Evolutionary conservation across 2,329 filamentous ascomycete species (phyloP).

Genomic region (Pestalotiopsis sp.): DNA sequence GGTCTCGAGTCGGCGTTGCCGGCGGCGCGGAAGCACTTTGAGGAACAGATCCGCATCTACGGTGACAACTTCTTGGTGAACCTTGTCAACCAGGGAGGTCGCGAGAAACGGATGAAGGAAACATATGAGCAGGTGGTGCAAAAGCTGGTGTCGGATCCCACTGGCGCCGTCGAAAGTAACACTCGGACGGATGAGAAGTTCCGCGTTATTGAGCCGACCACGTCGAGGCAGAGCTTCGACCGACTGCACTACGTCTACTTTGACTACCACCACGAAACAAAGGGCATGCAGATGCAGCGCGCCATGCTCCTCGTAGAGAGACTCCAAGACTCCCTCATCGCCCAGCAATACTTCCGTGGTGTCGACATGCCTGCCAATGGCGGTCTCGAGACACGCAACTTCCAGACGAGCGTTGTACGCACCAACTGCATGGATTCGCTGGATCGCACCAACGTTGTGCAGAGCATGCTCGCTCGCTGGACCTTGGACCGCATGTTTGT

Average conservation of each 20-base stretch:
- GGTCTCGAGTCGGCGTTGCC: conserved; percentile 78
- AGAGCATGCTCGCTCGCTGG: conserved; percentile 93
- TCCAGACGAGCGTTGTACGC: conserved; percentile 88
- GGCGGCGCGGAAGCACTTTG: conserved; percentile 84
- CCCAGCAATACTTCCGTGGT: conserved; percentile 90
- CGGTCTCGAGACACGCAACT: conserved; percentile 76
- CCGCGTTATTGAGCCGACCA: conserved; percentile 70
- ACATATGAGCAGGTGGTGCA: conserved; percentile 92
- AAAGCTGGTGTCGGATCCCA: conserved; percentile 69
- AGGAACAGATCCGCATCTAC: conserved; percentile 90
- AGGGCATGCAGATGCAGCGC: conserved; percentile 90
- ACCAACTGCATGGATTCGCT: conserved; percentile 99
- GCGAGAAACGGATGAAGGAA: conserved; percentile 86
- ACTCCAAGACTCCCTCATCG: conserved; percentile 73
- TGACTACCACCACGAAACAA: conserved; percentile 97
- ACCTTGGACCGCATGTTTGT: conserved; percentile 86
- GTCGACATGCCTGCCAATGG: conserved; percentile 81
- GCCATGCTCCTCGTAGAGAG: conserved; percentile 85
- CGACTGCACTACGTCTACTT: conserved; percentile 96
- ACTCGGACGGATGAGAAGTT: conserved; percentile 76
- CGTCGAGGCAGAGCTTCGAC: conserved; percentile 67
- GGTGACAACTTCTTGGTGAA: conserved; percentile 98
- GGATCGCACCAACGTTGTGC: conserved; percentile 95
- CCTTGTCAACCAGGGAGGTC: conserved; percentile 92
- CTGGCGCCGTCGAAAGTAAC: conserved; percentile 69